Conservation (phyloP, 768 basidiomycete species). For the Lactarius quietus region DNA sequence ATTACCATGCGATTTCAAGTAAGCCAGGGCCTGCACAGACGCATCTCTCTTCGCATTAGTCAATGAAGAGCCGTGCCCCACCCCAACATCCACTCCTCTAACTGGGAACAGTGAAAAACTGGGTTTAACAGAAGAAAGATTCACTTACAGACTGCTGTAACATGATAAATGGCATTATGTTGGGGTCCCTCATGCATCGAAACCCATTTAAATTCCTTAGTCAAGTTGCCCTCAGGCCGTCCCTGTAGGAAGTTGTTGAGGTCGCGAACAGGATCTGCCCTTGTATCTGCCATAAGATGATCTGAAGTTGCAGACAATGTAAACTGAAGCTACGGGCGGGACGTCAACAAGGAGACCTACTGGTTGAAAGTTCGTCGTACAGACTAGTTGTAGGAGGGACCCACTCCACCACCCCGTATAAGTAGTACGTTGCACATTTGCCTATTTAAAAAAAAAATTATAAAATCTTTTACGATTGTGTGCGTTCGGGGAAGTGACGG, state of each 20-base stretch:
- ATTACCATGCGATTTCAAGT: conserved; percentile 15
- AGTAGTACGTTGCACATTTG: neutral
- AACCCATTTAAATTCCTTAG: conserved; percentile 11
- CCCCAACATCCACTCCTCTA: conserved; percentile 15
- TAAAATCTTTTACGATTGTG: no score
- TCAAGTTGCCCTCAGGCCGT: conserved; percentile 1
- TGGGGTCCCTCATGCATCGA: conserved; percentile 9
- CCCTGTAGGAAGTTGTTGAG: conserved; percentile 23
- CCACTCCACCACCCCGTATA: neutral
- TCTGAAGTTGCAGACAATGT: neutral
- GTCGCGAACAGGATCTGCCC: conserved; percentile 23
- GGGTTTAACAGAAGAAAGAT: neutral
- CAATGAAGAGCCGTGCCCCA: conserved; percentile 17
- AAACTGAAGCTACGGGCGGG: neutral
- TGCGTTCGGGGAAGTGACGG: no score
- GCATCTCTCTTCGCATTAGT: conserved; percentile 18
- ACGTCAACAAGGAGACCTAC: neutral
- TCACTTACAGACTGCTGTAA: conserved; percentile 18
- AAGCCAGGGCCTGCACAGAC: conserved; percentile 16
- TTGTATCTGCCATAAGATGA: conserved; percentile 18
- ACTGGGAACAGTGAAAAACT: conserved; percentile 3
- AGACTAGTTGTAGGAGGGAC: neutral
- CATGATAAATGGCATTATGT: conserved; percentile 2
- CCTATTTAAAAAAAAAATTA: no score
- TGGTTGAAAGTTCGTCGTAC: neutral